These are phyloP conservation scores for Venturia carpophila DNA, from an alignment of 2,329 filamentous ascomycete genomes.

Conservation along the genomic window DNA sequence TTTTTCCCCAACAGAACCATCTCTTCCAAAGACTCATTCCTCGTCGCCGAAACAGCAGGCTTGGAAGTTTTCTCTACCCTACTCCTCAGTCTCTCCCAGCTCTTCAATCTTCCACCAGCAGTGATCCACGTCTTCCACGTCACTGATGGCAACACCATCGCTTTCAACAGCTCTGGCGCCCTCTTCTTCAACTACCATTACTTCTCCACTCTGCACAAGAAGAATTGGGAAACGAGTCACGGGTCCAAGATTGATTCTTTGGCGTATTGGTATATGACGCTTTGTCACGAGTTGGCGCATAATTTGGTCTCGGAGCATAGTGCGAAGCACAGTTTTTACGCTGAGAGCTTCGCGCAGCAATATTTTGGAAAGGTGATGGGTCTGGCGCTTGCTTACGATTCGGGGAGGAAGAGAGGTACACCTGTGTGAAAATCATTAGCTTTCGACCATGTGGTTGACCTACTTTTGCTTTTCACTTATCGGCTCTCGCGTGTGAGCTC, in stretches of 20 bases:
- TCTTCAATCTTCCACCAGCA: conserved; percentile 63
- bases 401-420: conserved; percentile 1
- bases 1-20: conserved; percentile 56
- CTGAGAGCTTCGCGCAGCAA: conserved; percentile 45
- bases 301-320: conserved; percentile 77
- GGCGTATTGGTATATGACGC: conserved; percentile 89
- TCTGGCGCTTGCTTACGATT: conserved; percentile 33
- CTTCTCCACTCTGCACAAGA: conserved; percentile 70
- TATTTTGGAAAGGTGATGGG: conserved; percentile 65
- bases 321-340: conserved; percentile 75
- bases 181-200: conserved; percentile 92
- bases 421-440: neutral
- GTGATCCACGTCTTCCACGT: conserved; percentile 86
- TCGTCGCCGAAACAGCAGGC: conserved; percentile 46
- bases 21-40: neutral
- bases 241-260: conserved; percentile 58
- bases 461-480: neutral
- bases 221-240: conserved; percentile 24
- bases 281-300: conserved; percentile 92
- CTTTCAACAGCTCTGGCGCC: conserved; percentile 80
- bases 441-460: neutral
- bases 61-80: conserved; percentile 64
- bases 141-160: conserved; percentile 69
- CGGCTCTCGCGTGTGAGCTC: neutral
- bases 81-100: conserved; percentile 58